Evolutionary conservation across 495 filamentous ascomycete genomes (phyloP).

Genomic region (Lophiotrema nucula): DNA sequence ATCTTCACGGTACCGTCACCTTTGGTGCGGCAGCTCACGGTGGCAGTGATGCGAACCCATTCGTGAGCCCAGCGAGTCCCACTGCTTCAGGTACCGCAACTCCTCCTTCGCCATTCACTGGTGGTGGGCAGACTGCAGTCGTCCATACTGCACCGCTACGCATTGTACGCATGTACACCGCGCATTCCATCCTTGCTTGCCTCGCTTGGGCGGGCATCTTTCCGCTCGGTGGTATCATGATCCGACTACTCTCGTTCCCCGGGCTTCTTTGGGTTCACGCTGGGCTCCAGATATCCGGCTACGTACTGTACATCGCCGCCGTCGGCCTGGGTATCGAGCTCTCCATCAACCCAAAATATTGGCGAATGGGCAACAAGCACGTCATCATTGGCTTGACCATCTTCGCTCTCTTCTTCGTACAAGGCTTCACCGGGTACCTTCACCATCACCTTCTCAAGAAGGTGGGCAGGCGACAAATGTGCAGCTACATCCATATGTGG

Average conservation of each 20-base stretch:
- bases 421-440: slow-evolving; percentile 33
- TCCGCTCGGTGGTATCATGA: slow-evolving; percentile 46
- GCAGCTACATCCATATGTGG: slow-evolving; percentile 39
- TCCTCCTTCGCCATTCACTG: too few relatives aligned
- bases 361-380: slow-evolving; percentile 11
- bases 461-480: slow-evolving; percentile 27
- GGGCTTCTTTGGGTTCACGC: slow-evolving; percentile 40
- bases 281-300: slow-evolving; percentile 36
- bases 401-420: slow-evolving; percentile 36
- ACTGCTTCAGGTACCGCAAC: background rate
- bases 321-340: slow-evolving; percentile 38
- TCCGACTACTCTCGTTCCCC: slow-evolving; percentile 43
- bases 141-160: background rate
- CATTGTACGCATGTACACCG: slow-evolving; percentile 13
- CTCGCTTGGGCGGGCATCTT: slow-evolving; percentile 44
- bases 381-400: slow-evolving; percentile 36
- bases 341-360: slow-evolving; percentile 17
- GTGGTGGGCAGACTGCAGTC: background rate
- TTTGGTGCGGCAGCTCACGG: background rate
- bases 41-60: background rate
- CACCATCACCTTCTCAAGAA: slow-evolving; percentile 41
- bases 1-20: background rate
- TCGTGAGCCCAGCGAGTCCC: background rate
- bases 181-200: slow-evolving; percentile 38
- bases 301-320: slow-evolving; percentile 36